These are phyloP conservation scores for Pulveroboletus sp. DNA, from an alignment of 768 basidiomycete species.

Conservation along the genomic window DNA sequence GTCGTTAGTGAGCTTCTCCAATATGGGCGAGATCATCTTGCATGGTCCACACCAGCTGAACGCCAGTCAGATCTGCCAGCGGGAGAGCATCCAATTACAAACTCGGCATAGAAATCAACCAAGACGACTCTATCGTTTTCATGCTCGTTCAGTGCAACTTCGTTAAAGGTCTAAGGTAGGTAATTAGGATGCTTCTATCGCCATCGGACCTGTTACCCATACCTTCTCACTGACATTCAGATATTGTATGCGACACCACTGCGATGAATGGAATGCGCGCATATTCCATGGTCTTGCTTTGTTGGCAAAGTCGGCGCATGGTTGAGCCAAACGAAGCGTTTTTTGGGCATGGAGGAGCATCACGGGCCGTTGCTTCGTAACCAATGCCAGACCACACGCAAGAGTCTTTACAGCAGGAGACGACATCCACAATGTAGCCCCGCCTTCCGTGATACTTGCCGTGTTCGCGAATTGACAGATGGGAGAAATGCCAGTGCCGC, in stretches of 20 bases:
- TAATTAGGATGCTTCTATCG: neutral
- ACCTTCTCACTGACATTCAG: slow-evolving; percentile 44
- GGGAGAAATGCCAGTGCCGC: no score
- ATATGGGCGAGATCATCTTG: slow-evolving; percentile 62
- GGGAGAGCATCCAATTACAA: slow-evolving; percentile 24
- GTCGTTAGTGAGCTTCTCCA: slow-evolving; percentile 54
- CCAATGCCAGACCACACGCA: no score
- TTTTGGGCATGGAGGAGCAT: slow-evolving; percentile 16
- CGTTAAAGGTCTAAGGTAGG: slow-evolving; percentile 33
- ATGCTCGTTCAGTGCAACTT: slow-evolving; percentile 25
- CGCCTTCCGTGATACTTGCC: no score
- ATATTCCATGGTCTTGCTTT: slow-evolving; percentile 22
- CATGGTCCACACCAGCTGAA: slow-evolving; percentile 78
- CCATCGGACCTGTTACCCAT: neutral
- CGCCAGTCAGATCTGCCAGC: slow-evolving; percentile 3
- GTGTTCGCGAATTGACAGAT: no score
- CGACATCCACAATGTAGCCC: no score
- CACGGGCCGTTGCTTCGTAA: neutral
- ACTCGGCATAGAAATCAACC: slow-evolving; percentile 83
- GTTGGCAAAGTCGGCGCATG: slow-evolving; percentile 1
- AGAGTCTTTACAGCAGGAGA: no score
- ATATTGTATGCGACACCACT: slow-evolving; percentile 33
- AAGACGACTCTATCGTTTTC: slow-evolving; percentile 52
- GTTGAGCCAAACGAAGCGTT: slow-evolving; percentile 1
- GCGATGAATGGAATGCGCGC: slow-evolving; percentile 40